These are phyloP conservation scores for Colletotrichum aenigma DNA, from an alignment of 2,329 filamentous ascomycete genomes.

Conservation along the genomic window DNA sequence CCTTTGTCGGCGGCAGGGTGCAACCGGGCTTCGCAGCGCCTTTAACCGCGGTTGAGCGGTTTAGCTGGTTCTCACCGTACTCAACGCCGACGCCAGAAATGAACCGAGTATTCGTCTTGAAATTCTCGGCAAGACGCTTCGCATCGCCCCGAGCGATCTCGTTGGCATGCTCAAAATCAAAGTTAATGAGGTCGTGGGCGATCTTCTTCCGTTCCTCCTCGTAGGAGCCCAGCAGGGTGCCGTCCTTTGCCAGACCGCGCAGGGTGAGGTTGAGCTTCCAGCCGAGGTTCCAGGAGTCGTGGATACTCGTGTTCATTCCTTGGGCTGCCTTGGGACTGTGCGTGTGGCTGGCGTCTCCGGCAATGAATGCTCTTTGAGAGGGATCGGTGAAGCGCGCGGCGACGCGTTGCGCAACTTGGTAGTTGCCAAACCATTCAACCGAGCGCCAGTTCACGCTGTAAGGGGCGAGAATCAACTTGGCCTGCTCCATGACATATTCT, in stretches of 20 bases:
- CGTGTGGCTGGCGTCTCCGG: constrained; percentile 72
- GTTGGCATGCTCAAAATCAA: constrained; percentile 55
- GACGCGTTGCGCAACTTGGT: constrained; percentile 72
- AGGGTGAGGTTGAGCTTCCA: constrained; percentile 58
- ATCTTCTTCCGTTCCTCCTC: constrained; percentile 53
- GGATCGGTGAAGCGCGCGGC: constrained; percentile 71
- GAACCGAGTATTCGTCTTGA: constrained; percentile 72
- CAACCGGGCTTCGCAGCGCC: constrained; percentile 57
- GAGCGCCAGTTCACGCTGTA: constrained; percentile 56
- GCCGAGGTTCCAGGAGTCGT: constrained; percentile 65
- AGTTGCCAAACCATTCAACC: constrained; percentile 74
- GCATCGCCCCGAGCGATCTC: constrained; percentile 65
- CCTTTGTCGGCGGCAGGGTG: constrained; percentile 68
- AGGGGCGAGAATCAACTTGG: constrained; percentile 46
- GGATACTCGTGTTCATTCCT: constrained; percentile 66
- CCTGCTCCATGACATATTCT: constrained; percentile 63
- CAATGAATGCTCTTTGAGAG: constrained; percentile 63
- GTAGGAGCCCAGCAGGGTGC: constrained; percentile 52
- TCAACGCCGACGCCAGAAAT: constrained; percentile 74
- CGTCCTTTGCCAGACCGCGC: constrained; percentile 57
- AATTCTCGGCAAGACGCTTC: constrained; percentile 68
- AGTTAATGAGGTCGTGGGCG: constrained; percentile 57
- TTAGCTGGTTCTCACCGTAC: constrained; percentile 56
- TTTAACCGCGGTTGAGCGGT: constrained; percentile 44
- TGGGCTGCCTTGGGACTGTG: constrained; percentile 75